These are phyloP conservation scores for Wallacemonas rigidus DNA, from an alignment of 208 protist genomes.

Conservation along the genomic window DNA sequence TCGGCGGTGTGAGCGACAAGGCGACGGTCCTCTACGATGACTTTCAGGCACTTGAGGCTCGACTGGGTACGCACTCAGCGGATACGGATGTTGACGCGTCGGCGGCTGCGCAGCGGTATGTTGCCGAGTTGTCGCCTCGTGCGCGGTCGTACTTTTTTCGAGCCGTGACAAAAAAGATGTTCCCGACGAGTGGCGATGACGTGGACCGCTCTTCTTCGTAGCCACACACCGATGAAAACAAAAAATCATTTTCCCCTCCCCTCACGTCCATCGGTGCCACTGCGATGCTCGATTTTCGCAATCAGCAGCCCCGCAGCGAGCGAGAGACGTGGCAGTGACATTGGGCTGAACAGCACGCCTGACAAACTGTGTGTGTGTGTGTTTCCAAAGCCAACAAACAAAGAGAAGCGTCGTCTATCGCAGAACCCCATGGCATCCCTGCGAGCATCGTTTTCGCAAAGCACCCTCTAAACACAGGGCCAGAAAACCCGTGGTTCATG, in stretches of 20 bases:
- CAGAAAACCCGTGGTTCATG: no score
- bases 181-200: slow-evolving; percentile 9
- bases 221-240: background rate
- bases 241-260: background rate
- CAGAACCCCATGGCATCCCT: no score
- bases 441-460: no score
- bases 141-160: slow-evolving; percentile 69
- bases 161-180: slow-evolving; percentile 79
- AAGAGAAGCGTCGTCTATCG: no score
- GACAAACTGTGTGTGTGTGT: background rate
- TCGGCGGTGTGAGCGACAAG: slow-evolving; percentile 52
- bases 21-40: slow-evolving; percentile 55
- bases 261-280: no score
- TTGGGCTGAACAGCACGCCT: background rate
- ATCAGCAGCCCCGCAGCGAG: no score
- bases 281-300: no score
- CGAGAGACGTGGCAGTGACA: no score
- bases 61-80: background rate
- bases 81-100: background rate
- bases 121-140: slow-evolving; percentile 37
- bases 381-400: background rate
- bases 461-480: no score
- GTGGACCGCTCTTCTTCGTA: no score
- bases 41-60: slow-evolving; percentile 37
- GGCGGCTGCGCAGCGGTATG: background rate